A percentile compares a stretch with the other conserved stretches of the same genome.
Evolutionary conservation across 1,139 yeast genomes (phyloP).

Genomic region (Scheffersomyces insectosa): DNA sequence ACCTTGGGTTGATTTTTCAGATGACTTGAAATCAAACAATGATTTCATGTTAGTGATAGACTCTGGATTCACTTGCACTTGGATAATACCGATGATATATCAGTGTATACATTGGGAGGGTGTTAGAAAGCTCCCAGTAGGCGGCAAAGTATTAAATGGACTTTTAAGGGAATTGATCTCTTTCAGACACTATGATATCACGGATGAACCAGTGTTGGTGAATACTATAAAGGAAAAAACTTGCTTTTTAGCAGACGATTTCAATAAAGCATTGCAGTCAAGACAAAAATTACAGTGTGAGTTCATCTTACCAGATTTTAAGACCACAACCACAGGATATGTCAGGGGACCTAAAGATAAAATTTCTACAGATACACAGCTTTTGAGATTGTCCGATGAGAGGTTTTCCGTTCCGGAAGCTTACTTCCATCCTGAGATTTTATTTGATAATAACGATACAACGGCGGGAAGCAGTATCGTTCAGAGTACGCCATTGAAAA

Average conservation of each 20-base stretch:
- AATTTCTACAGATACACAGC: constrained; percentile 53
- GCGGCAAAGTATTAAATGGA: constrained; percentile 84
- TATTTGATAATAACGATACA: constrained; percentile 37
- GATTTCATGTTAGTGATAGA: constrained; percentile 84
- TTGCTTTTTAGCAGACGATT: constrained; percentile 72
- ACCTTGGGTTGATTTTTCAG: constrained; percentile 57
- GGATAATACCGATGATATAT: constrained; percentile 81
- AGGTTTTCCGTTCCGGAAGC: constrained; percentile 86
- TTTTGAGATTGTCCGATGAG: constrained; percentile 73
- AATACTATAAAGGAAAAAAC: constrained; percentile 84
- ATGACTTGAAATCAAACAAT: constrained; percentile 22
- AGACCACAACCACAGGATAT: constrained; percentile 72
- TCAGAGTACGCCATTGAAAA: constrained; percentile 61
- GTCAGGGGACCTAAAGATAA: constrained; percentile 41
- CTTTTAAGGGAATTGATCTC: constrained; percentile 81
- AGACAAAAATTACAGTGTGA: constrained; percentile 43
- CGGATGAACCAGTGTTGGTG: constrained; percentile 84
- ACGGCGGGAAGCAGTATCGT: constrained; percentile 31
- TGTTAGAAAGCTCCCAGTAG: constrained; percentile 72
- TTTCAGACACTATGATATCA: constrained; percentile 89
- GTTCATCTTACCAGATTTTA: constrained; percentile 85
- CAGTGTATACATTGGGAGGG: constrained; percentile 82
- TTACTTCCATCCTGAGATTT: constrained; percentile 79
- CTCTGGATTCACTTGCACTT: constrained; percentile 84
- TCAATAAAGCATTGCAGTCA: constrained; percentile 52